phyloP scores from a whole-genome alignment of 768 basidiomycete genomes.

The Kwoniella dendrophila region DNA sequence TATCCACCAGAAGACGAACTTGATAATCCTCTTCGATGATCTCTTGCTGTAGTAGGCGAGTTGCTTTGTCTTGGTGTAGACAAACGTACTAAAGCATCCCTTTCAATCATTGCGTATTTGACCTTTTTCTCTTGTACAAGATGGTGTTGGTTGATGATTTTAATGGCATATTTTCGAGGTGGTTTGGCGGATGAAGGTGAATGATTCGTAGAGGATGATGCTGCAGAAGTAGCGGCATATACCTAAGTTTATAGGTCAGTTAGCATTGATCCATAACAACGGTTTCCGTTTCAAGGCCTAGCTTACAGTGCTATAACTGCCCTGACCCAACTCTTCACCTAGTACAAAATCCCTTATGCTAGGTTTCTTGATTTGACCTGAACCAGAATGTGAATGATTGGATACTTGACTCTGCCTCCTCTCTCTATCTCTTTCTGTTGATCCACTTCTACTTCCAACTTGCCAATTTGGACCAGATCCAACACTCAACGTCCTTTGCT shows the following conservation, averaged over 20 bases:
- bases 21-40: constrained; percentile 40
- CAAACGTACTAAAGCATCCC: constrained; percentile 54
- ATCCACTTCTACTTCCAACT: constrained; percentile 18
- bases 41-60: constrained; percentile 14
- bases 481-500: constrained; percentile 26
- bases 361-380: constrained; percentile 30
- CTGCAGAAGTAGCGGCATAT: constrained; percentile 22
- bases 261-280: neutral
- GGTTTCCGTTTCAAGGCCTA: neutral
- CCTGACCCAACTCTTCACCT: constrained; percentile 55
- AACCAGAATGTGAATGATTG: constrained; percentile 17
- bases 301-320: constrained; percentile 56
- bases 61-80: constrained; percentile 32
- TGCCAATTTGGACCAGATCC: constrained; percentile 12
- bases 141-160: constrained; percentile 57
- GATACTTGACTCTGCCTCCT: constrained; percentile 39
- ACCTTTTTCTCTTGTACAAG: constrained; percentile 56
- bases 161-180: constrained; percentile 53
- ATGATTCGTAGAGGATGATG: constrained; percentile 31
- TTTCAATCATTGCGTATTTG: constrained; percentile 56
- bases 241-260: constrained; percentile 24
- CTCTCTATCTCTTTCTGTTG: constrained; percentile 30
- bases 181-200: constrained; percentile 34
- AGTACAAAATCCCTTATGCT: constrained; percentile 53
- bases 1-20: constrained; percentile 31